These are phyloP conservation scores for Nannochloropsis oceanica DNA, from an alignment of 108 stramenopile species.

Conservation along the genomic window DNA sequence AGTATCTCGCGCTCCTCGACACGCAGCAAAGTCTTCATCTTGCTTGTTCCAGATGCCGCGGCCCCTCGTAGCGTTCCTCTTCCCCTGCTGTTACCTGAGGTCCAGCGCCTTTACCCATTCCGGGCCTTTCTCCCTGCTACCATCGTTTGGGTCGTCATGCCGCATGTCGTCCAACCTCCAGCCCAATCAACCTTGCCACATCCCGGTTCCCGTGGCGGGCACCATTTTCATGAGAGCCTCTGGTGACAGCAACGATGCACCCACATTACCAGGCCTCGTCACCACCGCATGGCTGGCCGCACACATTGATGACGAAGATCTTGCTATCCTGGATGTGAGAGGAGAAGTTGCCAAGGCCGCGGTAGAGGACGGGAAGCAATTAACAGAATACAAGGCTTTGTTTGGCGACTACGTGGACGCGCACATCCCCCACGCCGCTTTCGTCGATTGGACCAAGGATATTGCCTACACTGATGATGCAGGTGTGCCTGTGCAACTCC, in stretches of 20 bases:
- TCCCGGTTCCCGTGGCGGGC: too few species aligned
- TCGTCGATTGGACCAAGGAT: slow-evolving; percentile 13
- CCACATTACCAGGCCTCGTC: background rate
- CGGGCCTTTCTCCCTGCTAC: too few species aligned
- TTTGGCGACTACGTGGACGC: slow-evolving; percentile 19
- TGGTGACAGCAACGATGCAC: background rate
- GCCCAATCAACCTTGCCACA: too few species aligned
- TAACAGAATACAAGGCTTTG: slow-evolving; percentile 16
- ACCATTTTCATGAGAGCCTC: background rate
- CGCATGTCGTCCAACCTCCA: too few species aligned
- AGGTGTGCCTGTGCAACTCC: slow-evolving; percentile 23
- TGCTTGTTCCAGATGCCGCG: too few species aligned
- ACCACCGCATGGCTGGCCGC: slow-evolving; percentile 23
- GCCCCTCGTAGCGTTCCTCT: too few species aligned
- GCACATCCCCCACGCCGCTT: slow-evolving; percentile 22
- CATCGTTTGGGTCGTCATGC: too few species aligned
- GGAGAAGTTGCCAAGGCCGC: background rate
- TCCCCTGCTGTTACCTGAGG: too few species aligned
- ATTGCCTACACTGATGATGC: slow-evolving; percentile 13
- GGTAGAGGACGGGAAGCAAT: background rate
- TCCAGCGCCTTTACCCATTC: too few species aligned
- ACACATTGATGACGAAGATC: slow-evolving; percentile 11
- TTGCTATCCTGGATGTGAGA: background rate
- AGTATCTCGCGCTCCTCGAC: too few species aligned
- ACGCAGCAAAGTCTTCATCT: too few species aligned